Evolutionary conservation across 495 filamentous ascomycete species (phyloP).

Genomic region (Daldinia vernicosa): DNA sequence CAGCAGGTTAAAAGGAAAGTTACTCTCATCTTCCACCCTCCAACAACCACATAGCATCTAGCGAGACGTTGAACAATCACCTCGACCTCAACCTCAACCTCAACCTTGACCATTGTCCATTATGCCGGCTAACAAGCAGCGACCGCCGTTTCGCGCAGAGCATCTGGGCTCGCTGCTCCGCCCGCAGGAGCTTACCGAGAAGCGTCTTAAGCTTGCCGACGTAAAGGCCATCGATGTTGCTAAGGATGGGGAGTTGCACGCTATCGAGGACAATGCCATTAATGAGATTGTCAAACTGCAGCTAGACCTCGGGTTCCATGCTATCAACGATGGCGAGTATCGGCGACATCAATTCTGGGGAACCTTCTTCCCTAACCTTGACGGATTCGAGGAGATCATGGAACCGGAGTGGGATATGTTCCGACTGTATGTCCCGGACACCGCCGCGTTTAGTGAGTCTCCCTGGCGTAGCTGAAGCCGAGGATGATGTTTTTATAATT

Average conservation of each 20-base stretch:
- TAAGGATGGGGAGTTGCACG: conserved; percentile 51
- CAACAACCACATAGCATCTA: not conserved
- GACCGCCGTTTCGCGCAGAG: conserved; percentile 76
- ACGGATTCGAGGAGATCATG: conserved; percentile 69
- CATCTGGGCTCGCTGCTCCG: conserved; percentile 76
- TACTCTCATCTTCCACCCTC: not conserved
- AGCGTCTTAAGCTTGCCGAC: conserved; percentile 60
- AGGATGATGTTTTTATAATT: not conserved
- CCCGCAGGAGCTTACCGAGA: conserved; percentile 66
- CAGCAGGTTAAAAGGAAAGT: not conserved
- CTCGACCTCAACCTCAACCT: not conserved
- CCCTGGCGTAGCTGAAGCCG: conserved; percentile 42
- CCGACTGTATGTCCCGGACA: conserved; percentile 73
- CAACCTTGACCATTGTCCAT: not conserved
- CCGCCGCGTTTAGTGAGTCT: conserved; percentile 66
- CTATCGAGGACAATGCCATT: conserved; percentile 67
- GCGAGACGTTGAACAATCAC: not conserved
- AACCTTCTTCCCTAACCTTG: conserved; percentile 72
- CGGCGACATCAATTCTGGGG: conserved; percentile 64
- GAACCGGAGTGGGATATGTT: conserved; percentile 69
- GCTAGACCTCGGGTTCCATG: conserved; percentile 67
- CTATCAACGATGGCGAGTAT: conserved; percentile 75
- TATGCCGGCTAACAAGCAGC: conserved; percentile 56
- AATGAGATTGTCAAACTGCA: conserved; percentile 69
- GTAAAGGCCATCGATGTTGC: conserved; percentile 46